phyloP scores from a whole-genome alignment of 495 filamentous ascomycete species.

The Lentithecium fluviatile region DNA sequence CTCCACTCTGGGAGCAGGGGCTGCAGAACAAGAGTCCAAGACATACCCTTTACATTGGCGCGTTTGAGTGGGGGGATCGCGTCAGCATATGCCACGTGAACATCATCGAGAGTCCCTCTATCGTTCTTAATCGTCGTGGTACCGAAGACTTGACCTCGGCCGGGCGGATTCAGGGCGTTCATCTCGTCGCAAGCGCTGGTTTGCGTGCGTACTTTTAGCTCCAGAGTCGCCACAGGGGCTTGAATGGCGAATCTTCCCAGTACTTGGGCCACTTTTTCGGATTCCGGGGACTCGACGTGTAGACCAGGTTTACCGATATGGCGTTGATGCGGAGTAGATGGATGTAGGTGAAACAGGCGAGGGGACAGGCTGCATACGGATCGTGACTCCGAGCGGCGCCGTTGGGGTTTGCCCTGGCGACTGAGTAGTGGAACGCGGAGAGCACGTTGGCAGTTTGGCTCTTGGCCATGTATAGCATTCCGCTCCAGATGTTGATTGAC shows the following conservation, averaged over 20 bases:
- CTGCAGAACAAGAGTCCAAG: slow-evolving; percentile 15
- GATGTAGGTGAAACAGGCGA: slow-evolving; percentile 34
- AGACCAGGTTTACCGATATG: slow-evolving; percentile 21
- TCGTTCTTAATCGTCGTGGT: slow-evolving; percentile 43
- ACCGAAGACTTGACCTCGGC: slow-evolving; percentile 37
- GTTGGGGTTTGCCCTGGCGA: not conserved
- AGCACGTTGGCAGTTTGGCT: slow-evolving; percentile 37
- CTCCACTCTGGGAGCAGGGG: slow-evolving; percentile 1
- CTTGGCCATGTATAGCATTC: slow-evolving; percentile 39
- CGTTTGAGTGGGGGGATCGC: not conserved
- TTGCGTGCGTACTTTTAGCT: slow-evolving; percentile 40
- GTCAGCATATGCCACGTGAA: slow-evolving; percentile 34
- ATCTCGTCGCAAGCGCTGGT: slow-evolving; percentile 40
- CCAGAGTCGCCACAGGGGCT: slow-evolving; percentile 39
- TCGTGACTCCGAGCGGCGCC: slow-evolving; percentile 22
- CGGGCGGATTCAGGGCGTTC: slow-evolving; percentile 35
- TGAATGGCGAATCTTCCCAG: slow-evolving; percentile 32
- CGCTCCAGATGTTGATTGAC: not conserved
- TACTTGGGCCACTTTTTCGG: slow-evolving; percentile 1
- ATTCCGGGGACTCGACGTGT: slow-evolving; percentile 1
- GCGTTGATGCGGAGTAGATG: slow-evolving; percentile 29
- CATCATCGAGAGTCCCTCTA: slow-evolving; percentile 33
- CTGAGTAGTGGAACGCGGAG: slow-evolving; percentile 33
- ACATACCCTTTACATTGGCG: slow-evolving; percentile 5
- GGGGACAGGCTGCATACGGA: slow-evolving; percentile 40